phyloP scores from a whole-genome alignment of 2,329 filamentous ascomycete genomes.

The Zymoseptoria passerinii region DNA sequence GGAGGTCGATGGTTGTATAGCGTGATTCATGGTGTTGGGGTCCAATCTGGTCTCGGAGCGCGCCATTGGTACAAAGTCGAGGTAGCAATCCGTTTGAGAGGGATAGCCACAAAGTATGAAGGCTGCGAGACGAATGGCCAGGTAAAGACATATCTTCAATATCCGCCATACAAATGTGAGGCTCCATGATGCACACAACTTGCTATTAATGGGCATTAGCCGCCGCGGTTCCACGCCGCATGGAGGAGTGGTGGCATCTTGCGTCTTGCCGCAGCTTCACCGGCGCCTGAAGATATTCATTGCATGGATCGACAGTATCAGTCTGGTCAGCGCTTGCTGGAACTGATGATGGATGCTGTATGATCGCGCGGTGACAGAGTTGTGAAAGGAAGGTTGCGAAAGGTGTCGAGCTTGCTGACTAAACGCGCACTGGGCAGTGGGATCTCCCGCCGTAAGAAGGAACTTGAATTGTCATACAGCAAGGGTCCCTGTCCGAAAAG shows the following conservation, averaged over 20 bases:
- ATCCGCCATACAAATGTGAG: background rate
- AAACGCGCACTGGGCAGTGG: too few species aligned
- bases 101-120: background rate
- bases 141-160: background rate
- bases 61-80: background rate
- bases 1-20: background rate
- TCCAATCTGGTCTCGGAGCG: background rate
- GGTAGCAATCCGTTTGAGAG: background rate
- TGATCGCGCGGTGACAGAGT: too few species aligned
- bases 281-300: background rate
- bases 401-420: too few species aligned
- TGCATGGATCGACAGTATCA: too few species aligned
- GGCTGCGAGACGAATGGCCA: background rate
- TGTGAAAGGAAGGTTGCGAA: too few species aligned
- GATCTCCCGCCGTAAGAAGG: too few species aligned
- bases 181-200: background rate
- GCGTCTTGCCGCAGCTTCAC: background rate
- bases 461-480: too few species aligned
- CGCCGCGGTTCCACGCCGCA: background rate
- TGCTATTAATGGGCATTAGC: background rate
- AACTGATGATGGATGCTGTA: too few species aligned
- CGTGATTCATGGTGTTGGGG: background rate
- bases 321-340: too few species aligned
- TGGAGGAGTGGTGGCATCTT: background rate
- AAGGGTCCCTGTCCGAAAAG: too few species aligned